phyloP scores from a whole-genome alignment of 2,329 filamentous ascomycete genomes.

The Epichloe gansuensis region DNA sequence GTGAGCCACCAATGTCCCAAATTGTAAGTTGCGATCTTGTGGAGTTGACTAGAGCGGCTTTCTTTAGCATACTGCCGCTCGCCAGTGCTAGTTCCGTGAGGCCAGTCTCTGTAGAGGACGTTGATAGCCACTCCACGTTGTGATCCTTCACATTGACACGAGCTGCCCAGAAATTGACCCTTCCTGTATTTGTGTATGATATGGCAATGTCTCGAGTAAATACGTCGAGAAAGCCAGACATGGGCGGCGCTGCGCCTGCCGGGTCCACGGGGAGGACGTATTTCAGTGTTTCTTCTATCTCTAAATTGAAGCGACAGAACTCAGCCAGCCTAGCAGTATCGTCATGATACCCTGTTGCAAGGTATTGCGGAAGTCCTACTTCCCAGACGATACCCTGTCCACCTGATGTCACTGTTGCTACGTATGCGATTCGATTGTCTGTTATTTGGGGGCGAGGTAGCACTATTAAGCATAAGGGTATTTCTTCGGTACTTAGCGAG shows the following conservation, averaged over 20 bases:
- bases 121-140: slow-evolving; percentile 68
- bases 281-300: slow-evolving; percentile 42
- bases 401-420: slow-evolving; percentile 72
- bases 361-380: slow-evolving; percentile 44
- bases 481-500: slow-evolving; percentile 48
- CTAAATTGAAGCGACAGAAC: slow-evolving; percentile 60
- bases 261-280: slow-evolving; percentile 75
- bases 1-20: slow-evolving; percentile 74
- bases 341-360: slow-evolving; percentile 14
- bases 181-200: slow-evolving; percentile 64
- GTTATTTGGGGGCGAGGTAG: slow-evolving; percentile 50
- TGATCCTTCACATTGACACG: slow-evolving; percentile 48
- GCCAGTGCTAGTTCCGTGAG: slow-evolving; percentile 61
- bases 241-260: slow-evolving; percentile 57
- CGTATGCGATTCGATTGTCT: slow-evolving; percentile 47
- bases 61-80: slow-evolving; percentile 76
- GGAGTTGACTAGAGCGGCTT: slow-evolving; percentile 69
- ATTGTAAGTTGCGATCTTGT: slow-evolving; percentile 67
- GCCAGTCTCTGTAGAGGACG: slow-evolving; percentile 68
- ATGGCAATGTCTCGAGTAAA: slow-evolving; percentile 79
- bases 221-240: slow-evolving; percentile 69
- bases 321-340: slow-evolving; percentile 35
- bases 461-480: slow-evolving; percentile 66
- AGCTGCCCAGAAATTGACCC: slow-evolving; percentile 76
- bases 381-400: slow-evolving; percentile 76